Evolutionary conservation across 2,329 filamentous ascomycete species (phyloP), one percentile per base, ranked within the genome.

Genomic region (Aspergillus sp.): DNA sequence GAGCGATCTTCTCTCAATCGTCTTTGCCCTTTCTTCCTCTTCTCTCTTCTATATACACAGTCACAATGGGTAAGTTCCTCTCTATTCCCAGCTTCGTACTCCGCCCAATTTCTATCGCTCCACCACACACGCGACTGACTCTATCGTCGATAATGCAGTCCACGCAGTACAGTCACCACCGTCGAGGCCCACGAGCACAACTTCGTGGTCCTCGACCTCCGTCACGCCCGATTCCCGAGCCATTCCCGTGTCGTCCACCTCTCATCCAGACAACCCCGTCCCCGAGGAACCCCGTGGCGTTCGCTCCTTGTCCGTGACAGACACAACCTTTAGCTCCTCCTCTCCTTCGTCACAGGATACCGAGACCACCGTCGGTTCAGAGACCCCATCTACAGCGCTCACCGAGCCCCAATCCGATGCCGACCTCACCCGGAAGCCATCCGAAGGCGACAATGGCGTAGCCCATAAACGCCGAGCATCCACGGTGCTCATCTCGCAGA

Each of bases 401-500:
- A 79, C 77, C 23, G 76, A 78, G 25, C 55, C 63, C 10, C 63
- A 68, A 23, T 64, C 68, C 5, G 74, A 76, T 14, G 65, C 63
- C 17, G 64, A 71, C 19, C 42, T 60, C 38, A 52, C 57, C 3
- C 44, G 47, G 23, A 56, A 60, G 20, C 58, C 58, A 47, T 47
- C 53, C 7, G 50, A 54, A 9, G 46, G 46, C 23, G 58, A 65
- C 43, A 43, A 60, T 29, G 54, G 52, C 2, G 51, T 59, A 32
- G 63, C 65, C 31, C 69, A 63, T 47, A 69, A 63, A 49, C 69
- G 76, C 46, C 72, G 75, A 19, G 76, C 76, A 5, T 79, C 77
- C 16, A 79, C 77, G 4, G 61, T 76, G 4, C 64, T 79, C 41
- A 81, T 85, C 53, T 83, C 82, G 0, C 78, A 83, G 58, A 82